Evolutionary conservation across 73 alveolate species (phyloP).

Genomic region (Paramecium sonneborni): DNA sequence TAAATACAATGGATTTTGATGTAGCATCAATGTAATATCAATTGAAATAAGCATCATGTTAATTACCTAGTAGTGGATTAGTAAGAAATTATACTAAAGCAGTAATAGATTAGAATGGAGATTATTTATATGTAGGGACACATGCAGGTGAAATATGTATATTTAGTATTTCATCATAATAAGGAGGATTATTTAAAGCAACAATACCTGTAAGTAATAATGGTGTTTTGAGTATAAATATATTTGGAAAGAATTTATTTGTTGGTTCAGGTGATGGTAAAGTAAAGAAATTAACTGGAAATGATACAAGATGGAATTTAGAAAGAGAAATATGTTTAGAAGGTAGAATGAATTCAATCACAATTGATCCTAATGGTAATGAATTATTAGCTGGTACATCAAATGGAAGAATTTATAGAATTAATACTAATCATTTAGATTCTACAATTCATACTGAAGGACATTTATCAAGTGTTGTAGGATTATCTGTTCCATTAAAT

Average conservation of each 20-base stretch:
- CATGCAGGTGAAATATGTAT: slow-evolving; percentile 84
- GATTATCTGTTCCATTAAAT: slow-evolving; percentile 77
- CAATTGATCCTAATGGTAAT: slow-evolving; percentile 61
- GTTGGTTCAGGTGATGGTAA: slow-evolving; percentile 96
- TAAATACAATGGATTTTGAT: slow-evolving; percentile 81
- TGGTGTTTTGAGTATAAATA: slow-evolving; percentile 82
- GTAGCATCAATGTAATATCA: slow-evolving; percentile 84
- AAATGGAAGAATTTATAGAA: slow-evolving; percentile 87
- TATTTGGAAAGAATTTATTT: slow-evolving; percentile 76
- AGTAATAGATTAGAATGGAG: slow-evolving; percentile 76
- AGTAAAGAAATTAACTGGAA: slow-evolving; percentile 82
- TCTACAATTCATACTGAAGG: slow-evolving; percentile 90
- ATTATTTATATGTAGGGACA: slow-evolving; percentile 83
- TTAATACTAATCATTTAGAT: slow-evolving; percentile 77
- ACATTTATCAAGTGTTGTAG: slow-evolving; percentile 84
- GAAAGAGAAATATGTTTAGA: slow-evolving; percentile 85
- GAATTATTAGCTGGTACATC: slow-evolving; percentile 84
- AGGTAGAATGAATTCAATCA: slow-evolving; percentile 81
- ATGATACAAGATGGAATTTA: slow-evolving; percentile 79
- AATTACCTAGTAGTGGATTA: slow-evolving; percentile 89
- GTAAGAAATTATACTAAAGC: slow-evolving; percentile 85
- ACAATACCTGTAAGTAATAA: slow-evolving; percentile 86
- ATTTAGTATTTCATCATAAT: not conserved
- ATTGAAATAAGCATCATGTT: slow-evolving; percentile 70
- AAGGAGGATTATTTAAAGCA: slow-evolving; percentile 80